Evolutionary conservation across 495 filamentous ascomycete genomes (phyloP).

Genomic region (Neurospora sp.): DNA sequence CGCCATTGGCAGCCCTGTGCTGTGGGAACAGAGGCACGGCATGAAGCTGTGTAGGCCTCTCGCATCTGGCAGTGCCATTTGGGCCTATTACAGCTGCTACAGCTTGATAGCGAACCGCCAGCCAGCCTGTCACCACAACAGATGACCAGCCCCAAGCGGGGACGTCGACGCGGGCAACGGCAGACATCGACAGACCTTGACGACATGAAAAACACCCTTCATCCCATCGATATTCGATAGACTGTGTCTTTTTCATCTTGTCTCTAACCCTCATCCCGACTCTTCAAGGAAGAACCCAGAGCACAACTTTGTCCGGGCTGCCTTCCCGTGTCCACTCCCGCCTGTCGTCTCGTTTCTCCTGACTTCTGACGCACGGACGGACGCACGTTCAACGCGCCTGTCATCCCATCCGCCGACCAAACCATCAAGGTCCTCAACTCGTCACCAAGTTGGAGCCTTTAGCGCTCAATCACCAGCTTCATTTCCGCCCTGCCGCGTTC

Average conservation of each 20-base stretch:
- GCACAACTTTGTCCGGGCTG: not conserved
- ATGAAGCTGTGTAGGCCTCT: not conserved
- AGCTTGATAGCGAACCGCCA: not conserved
- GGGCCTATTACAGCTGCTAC: not conserved
- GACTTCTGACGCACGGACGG: no score
- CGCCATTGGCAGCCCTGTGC: not conserved
- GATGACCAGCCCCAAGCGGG: not conserved
- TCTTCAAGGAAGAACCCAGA: not conserved
- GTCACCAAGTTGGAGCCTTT: not conserved
- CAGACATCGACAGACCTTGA: not conserved
- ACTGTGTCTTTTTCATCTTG: not conserved
- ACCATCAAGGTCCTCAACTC: not conserved
- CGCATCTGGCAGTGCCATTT: not conserved
- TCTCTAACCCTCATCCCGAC: not conserved
- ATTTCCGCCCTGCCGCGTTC: not conserved
- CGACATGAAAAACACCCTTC: not conserved
- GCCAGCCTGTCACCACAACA: not conserved
- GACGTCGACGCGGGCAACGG: not conserved
- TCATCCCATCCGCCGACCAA: not conserved
- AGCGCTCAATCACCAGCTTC: not conserved
- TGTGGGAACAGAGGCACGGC: not conserved
- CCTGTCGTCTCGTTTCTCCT: no score
- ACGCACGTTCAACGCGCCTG: no score
- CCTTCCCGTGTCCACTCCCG: no score
- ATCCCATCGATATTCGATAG: not conserved